Conservation (phyloP, 1,284 basidiomycete species). For the Ceratobasidium sp. region DNA sequence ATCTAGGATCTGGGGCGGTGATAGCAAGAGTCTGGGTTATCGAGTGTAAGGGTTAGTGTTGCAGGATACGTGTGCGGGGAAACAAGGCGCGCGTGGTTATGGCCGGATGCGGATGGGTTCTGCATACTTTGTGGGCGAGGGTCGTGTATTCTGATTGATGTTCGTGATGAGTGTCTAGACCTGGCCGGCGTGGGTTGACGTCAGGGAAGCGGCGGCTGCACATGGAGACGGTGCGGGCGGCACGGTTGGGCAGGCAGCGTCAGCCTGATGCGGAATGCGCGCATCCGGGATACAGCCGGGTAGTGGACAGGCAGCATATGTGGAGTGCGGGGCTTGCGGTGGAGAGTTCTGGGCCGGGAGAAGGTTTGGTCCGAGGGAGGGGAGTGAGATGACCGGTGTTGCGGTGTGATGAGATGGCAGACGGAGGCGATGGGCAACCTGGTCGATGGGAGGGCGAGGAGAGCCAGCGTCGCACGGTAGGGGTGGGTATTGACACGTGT, state of each 20-base stretch:
- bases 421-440: slow-evolving; percentile 14
- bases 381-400: not conserved
- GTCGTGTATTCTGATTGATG: slow-evolving; percentile 25
- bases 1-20: no score
- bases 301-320: not conserved
- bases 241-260: not conserved
- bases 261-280: no score
- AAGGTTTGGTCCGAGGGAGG: slow-evolving; percentile 15
- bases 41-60: no score
- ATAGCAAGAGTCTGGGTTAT: no score
- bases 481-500: slow-evolving; percentile 23
- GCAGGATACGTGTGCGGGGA: slow-evolving; percentile 24
- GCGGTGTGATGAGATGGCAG: not conserved
- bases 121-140: not conserved
- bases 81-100: not conserved
- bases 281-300: no score
- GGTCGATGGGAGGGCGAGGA: slow-evolving; percentile 20
- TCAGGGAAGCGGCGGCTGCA: not conserved
- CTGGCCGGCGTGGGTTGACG: slow-evolving; percentile 23
- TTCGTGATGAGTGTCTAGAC: slow-evolving; percentile 1
- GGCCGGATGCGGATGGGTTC: no score
- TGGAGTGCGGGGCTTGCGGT: not conserved
- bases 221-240: not conserved
- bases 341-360: not conserved
- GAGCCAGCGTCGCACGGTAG: slow-evolving; percentile 22